These are phyloP conservation scores for Funneliformis geosporum DNA, from an alignment of 192 early-diverging fungal genomes.

Conservation along the genomic window DNA sequence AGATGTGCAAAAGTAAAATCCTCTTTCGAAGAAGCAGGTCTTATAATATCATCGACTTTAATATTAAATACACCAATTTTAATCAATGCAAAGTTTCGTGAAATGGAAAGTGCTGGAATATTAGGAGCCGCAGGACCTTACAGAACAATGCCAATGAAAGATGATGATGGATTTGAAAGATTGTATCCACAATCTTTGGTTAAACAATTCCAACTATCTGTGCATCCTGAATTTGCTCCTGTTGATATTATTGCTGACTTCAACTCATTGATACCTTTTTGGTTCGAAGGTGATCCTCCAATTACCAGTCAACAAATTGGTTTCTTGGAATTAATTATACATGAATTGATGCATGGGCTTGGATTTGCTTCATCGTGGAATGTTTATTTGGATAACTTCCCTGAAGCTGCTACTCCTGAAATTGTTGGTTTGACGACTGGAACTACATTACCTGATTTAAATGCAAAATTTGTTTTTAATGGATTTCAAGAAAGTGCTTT, in stretches of 20 bases:
- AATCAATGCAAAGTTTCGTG: too few species aligned
- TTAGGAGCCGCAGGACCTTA: not conserved
- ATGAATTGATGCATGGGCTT: conserved; percentile 17
- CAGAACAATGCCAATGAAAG: not conserved
- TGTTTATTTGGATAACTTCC: not conserved
- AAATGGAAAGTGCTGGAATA: too few species aligned
- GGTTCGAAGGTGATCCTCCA: not conserved
- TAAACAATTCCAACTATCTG: not conserved
- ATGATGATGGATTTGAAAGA: not conserved
- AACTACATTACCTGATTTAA: too few species aligned
- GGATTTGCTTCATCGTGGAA: not conserved
- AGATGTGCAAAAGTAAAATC: too few species aligned
- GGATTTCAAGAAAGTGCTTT: too few species aligned
- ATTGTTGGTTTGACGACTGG: too few species aligned
- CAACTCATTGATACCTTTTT: not conserved
- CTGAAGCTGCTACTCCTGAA: too few species aligned
- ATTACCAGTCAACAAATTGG: not conserved
- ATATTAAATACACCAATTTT: too few species aligned
- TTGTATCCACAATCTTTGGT: conserved; percentile 15
- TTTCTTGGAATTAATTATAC: not conserved
- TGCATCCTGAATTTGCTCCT: not conserved
- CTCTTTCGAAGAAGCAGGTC: too few species aligned
- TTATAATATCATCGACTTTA: too few species aligned
- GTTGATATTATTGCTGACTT: not conserved
- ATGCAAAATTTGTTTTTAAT: too few species aligned